Evolutionary conservation across 1,139 yeast species (phyloP).

Genomic region (Diutina mesorugosa): DNA sequence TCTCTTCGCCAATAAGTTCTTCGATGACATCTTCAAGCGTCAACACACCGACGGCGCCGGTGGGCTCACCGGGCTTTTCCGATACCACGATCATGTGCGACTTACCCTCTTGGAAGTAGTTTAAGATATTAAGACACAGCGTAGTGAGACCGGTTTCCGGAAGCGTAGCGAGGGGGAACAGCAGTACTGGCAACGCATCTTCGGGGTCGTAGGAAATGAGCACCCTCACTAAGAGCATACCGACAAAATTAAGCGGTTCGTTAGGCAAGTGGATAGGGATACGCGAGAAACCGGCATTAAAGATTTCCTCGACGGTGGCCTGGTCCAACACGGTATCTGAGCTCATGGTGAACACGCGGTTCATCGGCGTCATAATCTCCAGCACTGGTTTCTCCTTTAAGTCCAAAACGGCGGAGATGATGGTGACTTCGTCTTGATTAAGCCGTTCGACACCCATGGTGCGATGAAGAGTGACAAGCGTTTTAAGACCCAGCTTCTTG

Average conservation of each 20-base stretch:
- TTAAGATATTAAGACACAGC: slow-evolving; percentile 83
- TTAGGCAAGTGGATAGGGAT: slow-evolving; percentile 91
- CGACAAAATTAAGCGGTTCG: slow-evolving; percentile 84
- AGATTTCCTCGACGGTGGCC: slow-evolving; percentile 73
- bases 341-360: slow-evolving; percentile 79
- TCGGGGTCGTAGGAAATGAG: slow-evolving; percentile 94
- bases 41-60: slow-evolving; percentile 82
- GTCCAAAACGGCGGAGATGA: slow-evolving; percentile 86
- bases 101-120: slow-evolving; percentile 95
- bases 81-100: slow-evolving; percentile 95
- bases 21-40: slow-evolving; percentile 96
- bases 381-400: slow-evolving; percentile 83
- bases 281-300: slow-evolving; percentile 89
- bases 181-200: slow-evolving; percentile 83
- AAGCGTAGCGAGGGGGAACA: slow-evolving; percentile 88
- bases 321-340: slow-evolving; percentile 80
- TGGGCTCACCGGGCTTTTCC: slow-evolving; percentile 73
- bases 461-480: slow-evolving; percentile 82
- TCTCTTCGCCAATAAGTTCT: slow-evolving; percentile 94
- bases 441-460: slow-evolving; percentile 93
- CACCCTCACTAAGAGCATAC: slow-evolving; percentile 88
- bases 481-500: slow-evolving; percentile 84
- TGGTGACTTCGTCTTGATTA: slow-evolving; percentile 91
- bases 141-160: slow-evolving; percentile 92
- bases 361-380: slow-evolving; percentile 88